Conservation (phyloP, 768 basidiomycete genomes). For the Infundibulicybe gibba region DNA sequence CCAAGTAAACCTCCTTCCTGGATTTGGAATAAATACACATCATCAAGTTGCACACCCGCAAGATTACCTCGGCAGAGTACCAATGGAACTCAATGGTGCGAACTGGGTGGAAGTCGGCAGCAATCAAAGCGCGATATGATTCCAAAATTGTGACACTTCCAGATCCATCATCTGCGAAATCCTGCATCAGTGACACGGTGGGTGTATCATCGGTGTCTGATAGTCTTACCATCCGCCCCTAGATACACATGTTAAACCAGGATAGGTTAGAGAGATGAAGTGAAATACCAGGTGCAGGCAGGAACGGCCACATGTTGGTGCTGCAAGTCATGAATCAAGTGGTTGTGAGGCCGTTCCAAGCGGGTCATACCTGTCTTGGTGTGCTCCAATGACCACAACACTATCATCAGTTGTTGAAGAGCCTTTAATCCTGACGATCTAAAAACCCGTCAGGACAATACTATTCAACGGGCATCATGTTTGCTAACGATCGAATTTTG, state of each 20-base stretch:
- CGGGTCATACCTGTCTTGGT: conserved; percentile 68
- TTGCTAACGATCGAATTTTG: conserved; percentile 72
- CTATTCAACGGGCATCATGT: conserved; percentile 3
- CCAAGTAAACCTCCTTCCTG: conserved; percentile 86
- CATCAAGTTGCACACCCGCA: conserved; percentile 7
- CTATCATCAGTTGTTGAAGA: conserved; percentile 57
- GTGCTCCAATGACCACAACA: conserved; percentile 71
- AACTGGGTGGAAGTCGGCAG: conserved; percentile 63
- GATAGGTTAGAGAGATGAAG: conserved; percentile 15
- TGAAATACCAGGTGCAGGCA: conserved; percentile 65
- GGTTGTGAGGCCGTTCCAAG: too few species aligned
- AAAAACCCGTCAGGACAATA: conserved; percentile 7
- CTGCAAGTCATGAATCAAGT: conserved; percentile 23
- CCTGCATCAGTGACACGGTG: too few species aligned
- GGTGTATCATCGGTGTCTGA: not conserved
- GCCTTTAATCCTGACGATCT: conserved; percentile 80
- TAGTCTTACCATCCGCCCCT: conserved; percentile 47
- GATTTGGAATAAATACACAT: conserved; percentile 5
- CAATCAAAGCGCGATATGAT: conserved; percentile 67
- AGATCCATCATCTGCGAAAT: conserved; percentile 63
- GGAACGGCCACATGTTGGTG: conserved; percentile 76
- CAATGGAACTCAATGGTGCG: conserved; percentile 77
- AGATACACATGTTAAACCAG: conserved; percentile 10
- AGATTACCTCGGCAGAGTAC: conserved; percentile 73
- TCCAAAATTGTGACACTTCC: conserved; percentile 80